Evolutionary conservation across 2,329 filamentous ascomycete genomes (phyloP), one percentile per base, ranked within the genome.

Genomic region (Xylaria sp.): DNA sequence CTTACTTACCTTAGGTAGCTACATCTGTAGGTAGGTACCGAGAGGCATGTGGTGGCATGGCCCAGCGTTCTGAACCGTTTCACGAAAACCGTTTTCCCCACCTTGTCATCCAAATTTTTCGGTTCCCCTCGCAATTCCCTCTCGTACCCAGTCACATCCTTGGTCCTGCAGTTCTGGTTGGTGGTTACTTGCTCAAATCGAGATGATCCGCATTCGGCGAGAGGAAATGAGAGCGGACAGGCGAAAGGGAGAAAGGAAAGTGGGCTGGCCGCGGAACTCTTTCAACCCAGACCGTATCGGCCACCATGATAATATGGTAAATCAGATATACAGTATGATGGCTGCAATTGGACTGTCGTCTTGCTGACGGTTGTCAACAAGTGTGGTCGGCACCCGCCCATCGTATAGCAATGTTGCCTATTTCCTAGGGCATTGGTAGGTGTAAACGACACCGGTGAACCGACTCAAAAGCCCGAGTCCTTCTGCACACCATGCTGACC

Each of bases 111-210:
- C 33, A 36, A 20, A 36, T 22, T 45, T 62, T 53, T 29, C 31
- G 13, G 20, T 10, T 9, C 15, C 17, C n/a, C 9, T 11, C 29
- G 55, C 22, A 2, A 13, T 22, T 38, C 31, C 20, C 55, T 29
- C 38, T 49, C 27, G 58, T 45, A 39, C 17, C 22, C n/a, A 15
- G 42, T 55, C 33, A 27, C 50, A 50, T 66, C 38, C 55, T 62
- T 49, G 47, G 59, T 29, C 63, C 66, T 68, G 66, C 63, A 66
- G 63, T 36, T 38, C 50, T 60, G 60, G 66, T 68, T 58, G 62
- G 59, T 53, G 31, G 60, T 53, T 58, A 58, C 36, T 31, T 63
- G 33, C 58, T 66, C 51, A 57, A n/a, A 66, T 66, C 55, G 59
- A 66, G 55, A 63, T 60, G 58, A 39, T 27, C 63, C 58, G 56